Evolutionary conservation across 2,329 filamentous ascomycete genomes (phyloP).

Genomic region (Graphiopsis chlorocephala): DNA sequence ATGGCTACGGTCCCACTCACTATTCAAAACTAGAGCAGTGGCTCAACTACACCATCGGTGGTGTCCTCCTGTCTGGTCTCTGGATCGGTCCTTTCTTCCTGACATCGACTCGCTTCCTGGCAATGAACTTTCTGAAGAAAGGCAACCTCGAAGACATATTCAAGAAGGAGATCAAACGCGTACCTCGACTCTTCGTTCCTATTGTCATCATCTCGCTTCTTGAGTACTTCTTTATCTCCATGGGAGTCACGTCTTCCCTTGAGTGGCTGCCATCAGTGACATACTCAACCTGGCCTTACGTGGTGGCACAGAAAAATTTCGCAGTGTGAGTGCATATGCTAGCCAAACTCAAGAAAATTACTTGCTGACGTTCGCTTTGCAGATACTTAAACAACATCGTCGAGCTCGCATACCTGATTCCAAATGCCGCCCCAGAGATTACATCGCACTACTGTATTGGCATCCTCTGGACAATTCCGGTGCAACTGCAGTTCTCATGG

Average conservation of each 20-base stretch:
- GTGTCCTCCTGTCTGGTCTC: constrained; percentile 46
- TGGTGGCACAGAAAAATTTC: constrained; percentile 40
- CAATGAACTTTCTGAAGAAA: constrained; percentile 41
- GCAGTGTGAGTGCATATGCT: constrained; percentile 28
- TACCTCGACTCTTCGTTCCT: constrained; percentile 48
- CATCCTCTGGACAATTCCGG: constrained; percentile 51
- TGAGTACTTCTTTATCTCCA: constrained; percentile 48
- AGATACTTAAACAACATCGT: constrained; percentile 44
- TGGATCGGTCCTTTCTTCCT: constrained; percentile 52
- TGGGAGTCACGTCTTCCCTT: constrained; percentile 43
- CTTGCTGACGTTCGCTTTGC: background rate
- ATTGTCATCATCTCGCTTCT: constrained; percentile 43
- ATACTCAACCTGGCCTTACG: constrained; percentile 50
- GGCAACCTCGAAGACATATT: constrained; percentile 45
- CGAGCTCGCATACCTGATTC: constrained; percentile 47
- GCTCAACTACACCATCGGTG: constrained; percentile 42
- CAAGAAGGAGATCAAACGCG: constrained; percentile 44
- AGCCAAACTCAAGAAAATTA: too few species aligned
- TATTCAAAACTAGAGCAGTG: constrained; percentile 43
- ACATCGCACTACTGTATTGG: constrained; percentile 50
- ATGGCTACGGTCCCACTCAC: constrained; percentile 28
- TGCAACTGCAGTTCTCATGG: constrained; percentile 49
- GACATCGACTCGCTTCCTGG: constrained; percentile 48
- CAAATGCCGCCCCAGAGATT: constrained; percentile 48
- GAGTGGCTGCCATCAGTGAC: constrained; percentile 47